Evolutionary conservation across 495 filamentous ascomycete genomes (phyloP).

Genomic region (Neohortaea acidophila): DNA sequence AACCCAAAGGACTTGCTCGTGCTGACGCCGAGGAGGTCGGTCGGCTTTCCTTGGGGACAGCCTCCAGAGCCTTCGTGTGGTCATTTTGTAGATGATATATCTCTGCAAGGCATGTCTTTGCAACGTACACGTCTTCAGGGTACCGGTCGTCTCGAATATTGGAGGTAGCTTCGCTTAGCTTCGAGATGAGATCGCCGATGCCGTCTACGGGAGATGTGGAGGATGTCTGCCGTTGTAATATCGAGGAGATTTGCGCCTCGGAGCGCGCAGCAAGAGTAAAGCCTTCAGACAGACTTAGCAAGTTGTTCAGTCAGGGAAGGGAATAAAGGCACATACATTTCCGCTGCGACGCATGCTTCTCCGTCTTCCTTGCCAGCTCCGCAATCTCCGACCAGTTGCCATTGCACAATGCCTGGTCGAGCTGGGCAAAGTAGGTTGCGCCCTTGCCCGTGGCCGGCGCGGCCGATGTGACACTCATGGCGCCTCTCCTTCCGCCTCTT

Average conservation of each 20-base stretch:
- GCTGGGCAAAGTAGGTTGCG: slow-evolving; percentile 56
- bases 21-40: background rate
- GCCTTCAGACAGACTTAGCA: too few species aligned
- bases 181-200: slow-evolving; percentile 40
- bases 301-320: background rate
- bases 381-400: slow-evolving; percentile 81
- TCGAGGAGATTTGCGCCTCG: slow-evolving; percentile 37
- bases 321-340: slow-evolving; percentile 55
- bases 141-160: slow-evolving; percentile 45
- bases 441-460: slow-evolving; percentile 47
- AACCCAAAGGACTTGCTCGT: slow-evolving; percentile 35
- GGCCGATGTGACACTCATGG: slow-evolving; percentile 8
- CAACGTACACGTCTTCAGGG: slow-evolving; percentile 61
- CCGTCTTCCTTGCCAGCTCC: slow-evolving; percentile 78
- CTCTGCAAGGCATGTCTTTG: slow-evolving; percentile 67
- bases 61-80: slow-evolving; percentile 37
- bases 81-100: slow-evolving; percentile 49
- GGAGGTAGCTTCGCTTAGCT: slow-evolving; percentile 45
- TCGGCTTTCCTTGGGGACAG: slow-evolving; percentile 33
- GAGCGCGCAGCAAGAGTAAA: slow-evolving; percentile 58
- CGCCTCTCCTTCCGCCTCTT: background rate
- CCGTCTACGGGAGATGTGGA: slow-evolving; percentile 28
- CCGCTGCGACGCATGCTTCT: slow-evolving; percentile 79
- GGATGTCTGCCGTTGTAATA: slow-evolving; percentile 17
- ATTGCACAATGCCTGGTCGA: slow-evolving; percentile 75